A percentile compares a stretch with the other conserved stretches of the same genome.
Evolutionary conservation across 2,329 filamentous ascomycete species (phyloP).

Genomic region (Hysterium pulicare): DNA sequence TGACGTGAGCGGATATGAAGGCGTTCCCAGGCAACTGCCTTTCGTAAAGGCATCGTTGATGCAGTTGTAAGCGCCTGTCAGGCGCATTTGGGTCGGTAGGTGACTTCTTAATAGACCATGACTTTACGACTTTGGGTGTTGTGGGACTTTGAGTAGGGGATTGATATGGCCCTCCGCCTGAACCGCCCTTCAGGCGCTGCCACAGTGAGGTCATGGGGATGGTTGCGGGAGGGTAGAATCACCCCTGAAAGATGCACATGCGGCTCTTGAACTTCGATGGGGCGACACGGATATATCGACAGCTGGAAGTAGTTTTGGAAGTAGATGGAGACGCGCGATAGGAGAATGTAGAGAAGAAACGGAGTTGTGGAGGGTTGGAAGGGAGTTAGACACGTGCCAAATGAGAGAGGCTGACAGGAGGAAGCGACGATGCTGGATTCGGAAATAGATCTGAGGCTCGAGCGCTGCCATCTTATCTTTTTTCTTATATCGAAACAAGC

Average conservation of each 20-base stretch:
- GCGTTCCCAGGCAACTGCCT: conserved; percentile 46
- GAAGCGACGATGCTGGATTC: conserved; percentile 1
- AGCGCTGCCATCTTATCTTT: not conserved
- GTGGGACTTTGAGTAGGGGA: conserved; percentile 1
- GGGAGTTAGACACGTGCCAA: not conserved
- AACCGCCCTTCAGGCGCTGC: not conserved
- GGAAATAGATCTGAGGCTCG: not conserved
- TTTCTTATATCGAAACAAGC: no score
- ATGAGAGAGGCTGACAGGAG: not conserved
- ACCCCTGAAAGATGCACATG: not conserved
- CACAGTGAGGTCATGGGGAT: not conserved
- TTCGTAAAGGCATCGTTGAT: conserved; percentile 47
- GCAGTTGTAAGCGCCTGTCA: conserved; percentile 23
- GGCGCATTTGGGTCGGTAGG: conserved; percentile 25
- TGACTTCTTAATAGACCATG: not conserved
- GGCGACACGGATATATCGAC: not conserved
- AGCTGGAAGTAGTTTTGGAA: not conserved
- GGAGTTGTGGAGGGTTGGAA: not conserved
- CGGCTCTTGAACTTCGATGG: not conserved
- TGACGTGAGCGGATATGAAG: conserved; percentile 50
- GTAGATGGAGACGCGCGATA: no score
- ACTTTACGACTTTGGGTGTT: conserved; percentile 8
- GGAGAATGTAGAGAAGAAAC: not conserved
- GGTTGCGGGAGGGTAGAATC: not conserved
- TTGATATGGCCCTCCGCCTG: not conserved